phyloP scores from a whole-genome alignment of 2,329 filamentous ascomycete genomes.

The Aureobasidium sp. region DNA sequence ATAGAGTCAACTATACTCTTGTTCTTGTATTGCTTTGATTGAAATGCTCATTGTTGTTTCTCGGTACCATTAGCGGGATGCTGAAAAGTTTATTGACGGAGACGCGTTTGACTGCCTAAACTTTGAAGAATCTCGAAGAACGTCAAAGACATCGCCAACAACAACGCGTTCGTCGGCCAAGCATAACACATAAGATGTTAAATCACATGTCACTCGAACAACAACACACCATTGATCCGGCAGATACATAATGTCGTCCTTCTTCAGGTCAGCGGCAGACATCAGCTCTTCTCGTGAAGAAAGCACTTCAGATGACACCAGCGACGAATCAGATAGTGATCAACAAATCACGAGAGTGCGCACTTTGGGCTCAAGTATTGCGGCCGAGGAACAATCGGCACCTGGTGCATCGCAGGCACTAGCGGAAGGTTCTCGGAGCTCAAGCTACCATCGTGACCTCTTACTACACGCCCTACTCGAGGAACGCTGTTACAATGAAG shows the following conservation, averaged over 20 bases:
- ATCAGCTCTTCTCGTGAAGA: conserved; percentile 16
- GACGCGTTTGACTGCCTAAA: not conserved
- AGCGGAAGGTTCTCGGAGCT: conserved; percentile 5
- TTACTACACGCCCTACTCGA: conserved; percentile 41
- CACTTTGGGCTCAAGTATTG: conserved; percentile 4
- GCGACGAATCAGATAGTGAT: conserved; percentile 1
- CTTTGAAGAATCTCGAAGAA: not conserved
- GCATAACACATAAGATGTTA: not conserved
- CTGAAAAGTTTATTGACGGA: not conserved
- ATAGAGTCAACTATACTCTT: not conserved
- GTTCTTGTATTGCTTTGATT: not conserved
- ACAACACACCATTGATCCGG: not conserved
- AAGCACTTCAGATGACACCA: conserved; percentile 10
- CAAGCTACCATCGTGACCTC: conserved; percentile 26
- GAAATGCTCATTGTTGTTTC: no score
- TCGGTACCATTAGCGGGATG: not conserved
- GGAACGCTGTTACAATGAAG: conserved; percentile 35
- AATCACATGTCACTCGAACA: not conserved
- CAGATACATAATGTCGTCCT: conserved; percentile 16
- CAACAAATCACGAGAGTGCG: conserved; percentile 1
- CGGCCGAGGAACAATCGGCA: conserved; percentile 3
- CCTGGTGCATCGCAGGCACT: conserved; percentile 2
- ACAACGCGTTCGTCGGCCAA: not conserved
- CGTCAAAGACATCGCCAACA: not conserved
- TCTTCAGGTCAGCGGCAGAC: conserved; percentile 17